A percentile compares a stretch with the other conserved stretches of the same genome.
Evolutionary conservation across 345 rosid genomes (phyloP).

Genomic region (Stellera chamaejasme): DNA sequence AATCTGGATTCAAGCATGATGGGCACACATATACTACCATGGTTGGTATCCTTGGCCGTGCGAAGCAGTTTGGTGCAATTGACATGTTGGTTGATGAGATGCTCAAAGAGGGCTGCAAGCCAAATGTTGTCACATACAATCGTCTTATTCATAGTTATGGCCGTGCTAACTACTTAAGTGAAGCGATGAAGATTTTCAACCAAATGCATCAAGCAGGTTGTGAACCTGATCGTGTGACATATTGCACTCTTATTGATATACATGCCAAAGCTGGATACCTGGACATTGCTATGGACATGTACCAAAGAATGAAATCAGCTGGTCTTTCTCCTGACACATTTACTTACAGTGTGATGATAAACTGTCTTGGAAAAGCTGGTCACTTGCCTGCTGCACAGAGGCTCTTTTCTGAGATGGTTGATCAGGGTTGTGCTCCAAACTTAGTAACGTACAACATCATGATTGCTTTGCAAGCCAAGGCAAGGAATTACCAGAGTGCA

Average conservation of each 20-base stretch:
- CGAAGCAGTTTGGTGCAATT: constrained; percentile 62
- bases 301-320: constrained; percentile 66
- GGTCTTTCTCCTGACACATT: constrained; percentile 92
- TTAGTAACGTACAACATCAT: constrained; percentile 79
- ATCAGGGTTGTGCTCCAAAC: constrained; percentile 79
- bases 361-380: constrained; percentile 96
- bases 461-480: constrained; percentile 91
- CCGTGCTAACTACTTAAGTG: constrained; percentile 75
- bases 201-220: constrained; percentile 73
- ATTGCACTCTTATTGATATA: constrained; percentile 83
- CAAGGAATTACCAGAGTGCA: constrained; percentile 74
- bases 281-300: constrained; percentile 82
- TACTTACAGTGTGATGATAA: constrained; percentile 86
- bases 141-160: constrained; percentile 93
- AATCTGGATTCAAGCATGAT: constrained; percentile 74
- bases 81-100: constrained; percentile 71
- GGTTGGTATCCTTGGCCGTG: constrained; percentile 91
- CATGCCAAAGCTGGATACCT: constrained; percentile 96
- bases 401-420: constrained; percentile 80
- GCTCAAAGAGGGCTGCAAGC: constrained; percentile 73
- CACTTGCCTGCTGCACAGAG: constrained; percentile 68
- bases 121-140: constrained; percentile 85
- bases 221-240: constrained; percentile 88
- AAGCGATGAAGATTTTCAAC: constrained; percentile 64
- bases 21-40: constrained; percentile 91